These are phyloP conservation scores for Phialocephala subalpina DNA, from an alignment of 2,329 filamentous ascomycete species.

Conservation along the genomic window DNA sequence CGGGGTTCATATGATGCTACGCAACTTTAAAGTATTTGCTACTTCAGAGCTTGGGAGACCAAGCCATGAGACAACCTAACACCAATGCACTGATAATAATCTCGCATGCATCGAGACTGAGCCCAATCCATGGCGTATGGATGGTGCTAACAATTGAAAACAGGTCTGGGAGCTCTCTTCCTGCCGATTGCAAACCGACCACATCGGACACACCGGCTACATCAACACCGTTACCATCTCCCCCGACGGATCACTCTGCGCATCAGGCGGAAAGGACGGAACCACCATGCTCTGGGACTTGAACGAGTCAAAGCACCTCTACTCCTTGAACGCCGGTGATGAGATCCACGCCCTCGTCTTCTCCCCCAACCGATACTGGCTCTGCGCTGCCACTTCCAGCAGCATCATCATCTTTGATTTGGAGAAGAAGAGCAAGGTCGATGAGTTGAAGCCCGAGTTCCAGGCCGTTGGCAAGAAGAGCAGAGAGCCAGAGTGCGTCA, in stretches of 20 bases:
- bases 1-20: conserved; percentile 83
- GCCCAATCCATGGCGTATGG: conserved; percentile 17
- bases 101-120: conserved; percentile 32
- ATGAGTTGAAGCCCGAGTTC: conserved; percentile 99
- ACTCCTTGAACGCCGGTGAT: conserved; percentile 98
- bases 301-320: conserved; percentile 99
- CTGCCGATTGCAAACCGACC: conserved; percentile 99
- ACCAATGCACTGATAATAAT: conserved; percentile 81
- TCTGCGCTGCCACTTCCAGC: conserved; percentile 96
- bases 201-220: conserved; percentile 99
- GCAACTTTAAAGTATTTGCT: conserved; percentile 98
- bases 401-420: conserved; percentile 99
- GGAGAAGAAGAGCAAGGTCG: conserved; percentile 99
- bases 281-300: conserved; percentile 99
- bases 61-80: conserved; percentile 97
- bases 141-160: conserved; percentile 31
- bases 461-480: conserved; percentile 97
- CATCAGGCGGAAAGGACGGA: conserved; percentile 98
- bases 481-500: conserved; percentile 97
- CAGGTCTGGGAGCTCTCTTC: conserved; percentile 99
- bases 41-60: conserved; percentile 93
- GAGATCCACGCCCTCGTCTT: conserved; percentile 99
- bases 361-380: conserved; percentile 99
- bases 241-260: conserved; percentile 98
- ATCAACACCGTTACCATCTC: conserved; percentile 99